Evolutionary conservation across 2,329 filamentous ascomycete species (phyloP).

Genomic region (Hypoxylon sp.): DNA sequence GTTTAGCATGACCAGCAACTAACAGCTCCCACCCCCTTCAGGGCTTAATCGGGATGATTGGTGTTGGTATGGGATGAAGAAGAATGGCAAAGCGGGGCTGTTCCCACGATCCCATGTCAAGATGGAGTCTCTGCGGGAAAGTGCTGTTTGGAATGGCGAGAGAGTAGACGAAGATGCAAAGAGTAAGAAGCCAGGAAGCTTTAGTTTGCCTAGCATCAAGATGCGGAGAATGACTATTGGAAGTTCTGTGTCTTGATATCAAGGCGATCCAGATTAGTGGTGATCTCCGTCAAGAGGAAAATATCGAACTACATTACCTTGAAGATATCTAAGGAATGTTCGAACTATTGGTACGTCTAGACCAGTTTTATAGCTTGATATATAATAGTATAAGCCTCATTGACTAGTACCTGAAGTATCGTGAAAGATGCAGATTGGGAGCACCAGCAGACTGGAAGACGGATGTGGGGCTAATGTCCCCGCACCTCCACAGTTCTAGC

Average conservation of each 20-base stretch:
- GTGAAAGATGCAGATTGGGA: neutral
- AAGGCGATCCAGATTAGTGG: neutral
- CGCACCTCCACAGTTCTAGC: conserved; percentile 22
- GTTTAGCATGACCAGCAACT: neutral
- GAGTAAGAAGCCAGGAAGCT: conserved; percentile 36
- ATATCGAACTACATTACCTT: neutral
- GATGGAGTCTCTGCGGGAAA: conserved; percentile 59
- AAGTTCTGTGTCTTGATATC: conserved; percentile 34
- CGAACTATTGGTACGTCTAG: too few relatives aligned
- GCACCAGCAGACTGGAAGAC: too few relatives aligned
- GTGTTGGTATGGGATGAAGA: conserved; percentile 69
- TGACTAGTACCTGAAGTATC: neutral
- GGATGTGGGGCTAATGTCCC: neutral
- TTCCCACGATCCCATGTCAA: conserved; percentile 67
- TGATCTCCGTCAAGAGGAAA: neutral
- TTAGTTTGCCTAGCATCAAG: conserved; percentile 35
- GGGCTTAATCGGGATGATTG: conserved; percentile 64
- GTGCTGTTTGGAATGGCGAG: conserved; percentile 34
- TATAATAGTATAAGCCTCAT: too few relatives aligned
- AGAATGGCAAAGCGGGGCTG: conserved; percentile 66
- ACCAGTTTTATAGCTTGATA: too few relatives aligned
- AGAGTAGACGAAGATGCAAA: conserved; percentile 32
- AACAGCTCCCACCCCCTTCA: conserved; percentile 40
- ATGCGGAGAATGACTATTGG: conserved; percentile 43
- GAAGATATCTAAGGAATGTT: too few relatives aligned